Evolutionary conservation across 495 filamentous ascomycete species (phyloP), one percentile per base, ranked within the genome.

Genomic region (Podospora didyma): DNA sequence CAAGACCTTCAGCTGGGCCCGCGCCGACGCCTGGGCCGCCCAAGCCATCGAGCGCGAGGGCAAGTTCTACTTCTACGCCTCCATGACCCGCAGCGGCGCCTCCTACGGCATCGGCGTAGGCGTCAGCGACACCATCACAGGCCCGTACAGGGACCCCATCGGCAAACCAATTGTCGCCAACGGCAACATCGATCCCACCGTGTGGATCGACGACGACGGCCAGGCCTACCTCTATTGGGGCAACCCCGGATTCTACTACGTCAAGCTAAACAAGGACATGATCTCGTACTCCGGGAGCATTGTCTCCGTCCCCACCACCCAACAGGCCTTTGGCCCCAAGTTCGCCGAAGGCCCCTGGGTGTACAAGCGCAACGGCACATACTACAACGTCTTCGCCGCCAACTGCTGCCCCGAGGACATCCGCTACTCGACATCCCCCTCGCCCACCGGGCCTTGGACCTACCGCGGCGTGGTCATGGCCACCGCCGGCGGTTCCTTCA

Each of bases 311-410:
- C 34, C 34, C 9, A 49, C 2, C 2, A 22, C 46, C 1, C 50
- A 44, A 53, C 53, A 49, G 6, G 44, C 48, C 22, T 64, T 61
- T 9, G 55, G 58, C 17, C 65, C 53, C 7, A 58, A 47, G 39
- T 72, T 67, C 53, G 54, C 62, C 47, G 68, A 72, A 51, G 68
- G 62, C 1, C 68, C 69, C 10, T 72, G 69, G 68, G 42, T 69
- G 1, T 59, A 69, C 45, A 69, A 70, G 57, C 69, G 68, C 37
- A 64, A 65, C 49, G 57, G 51, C 23, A 57, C 60, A n/a, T 72
- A 63, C 51, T 72, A 72, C 44, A 61, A 67, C 37, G 50, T 61
- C 49, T 71, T 64, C 49, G 60, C 68, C 10, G 65, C 59, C 22
- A 61, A 63, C 45, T 63, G 68, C 53, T 64, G 61, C 42, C 52